Percentiles rank a stretch among this genome's conserved stretches.
Evolutionary conservation across 169 alveolate species (phyloP).

Genomic region (Plasmodium relictum): DNA sequence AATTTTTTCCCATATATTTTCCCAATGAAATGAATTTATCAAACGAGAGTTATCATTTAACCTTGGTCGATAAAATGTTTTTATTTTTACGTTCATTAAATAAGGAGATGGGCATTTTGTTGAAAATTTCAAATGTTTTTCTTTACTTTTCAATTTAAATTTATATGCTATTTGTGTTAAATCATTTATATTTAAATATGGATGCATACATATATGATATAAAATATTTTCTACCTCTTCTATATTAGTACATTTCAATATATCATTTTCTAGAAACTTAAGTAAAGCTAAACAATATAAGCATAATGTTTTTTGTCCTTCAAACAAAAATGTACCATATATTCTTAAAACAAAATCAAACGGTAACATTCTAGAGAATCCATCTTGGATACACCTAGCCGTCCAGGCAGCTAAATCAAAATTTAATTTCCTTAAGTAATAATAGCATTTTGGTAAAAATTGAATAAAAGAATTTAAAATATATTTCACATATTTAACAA

Average conservation of each 20-base stretch:
- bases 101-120: slow-evolving; percentile 80
- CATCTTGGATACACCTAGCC: slow-evolving; percentile 85
- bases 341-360: slow-evolving; percentile 84
- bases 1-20: slow-evolving; percentile 81
- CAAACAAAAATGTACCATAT: slow-evolving; percentile 82
- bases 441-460: slow-evolving; percentile 61
- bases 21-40: slow-evolving; percentile 82
- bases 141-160: slow-evolving; percentile 79
- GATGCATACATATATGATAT: slow-evolving; percentile 82
- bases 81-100: slow-evolving; percentile 84
- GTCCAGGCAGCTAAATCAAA: slow-evolving; percentile 88
- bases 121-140: slow-evolving; percentile 75
- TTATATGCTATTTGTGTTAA: slow-evolving; percentile 84
- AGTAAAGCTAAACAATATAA: slow-evolving; percentile 83
- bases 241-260: slow-evolving; percentile 78
- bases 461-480: slow-evolving; percentile 49
- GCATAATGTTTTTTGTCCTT: slow-evolving; percentile 85
- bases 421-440: slow-evolving; percentile 78
- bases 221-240: slow-evolving; percentile 82
- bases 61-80: slow-evolving; percentile 84
- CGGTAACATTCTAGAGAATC: slow-evolving; percentile 83
- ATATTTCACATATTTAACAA: slow-evolving; percentile 61
- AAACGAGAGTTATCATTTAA: slow-evolving; percentile 75
- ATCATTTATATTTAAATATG: slow-evolving; percentile 77
- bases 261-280: slow-evolving; percentile 75